Evolutionary conservation across 768 basidiomycete species (phyloP), one percentile per base, ranked within the genome.

Genomic region (Mycena olivaceomarginata): DNA sequence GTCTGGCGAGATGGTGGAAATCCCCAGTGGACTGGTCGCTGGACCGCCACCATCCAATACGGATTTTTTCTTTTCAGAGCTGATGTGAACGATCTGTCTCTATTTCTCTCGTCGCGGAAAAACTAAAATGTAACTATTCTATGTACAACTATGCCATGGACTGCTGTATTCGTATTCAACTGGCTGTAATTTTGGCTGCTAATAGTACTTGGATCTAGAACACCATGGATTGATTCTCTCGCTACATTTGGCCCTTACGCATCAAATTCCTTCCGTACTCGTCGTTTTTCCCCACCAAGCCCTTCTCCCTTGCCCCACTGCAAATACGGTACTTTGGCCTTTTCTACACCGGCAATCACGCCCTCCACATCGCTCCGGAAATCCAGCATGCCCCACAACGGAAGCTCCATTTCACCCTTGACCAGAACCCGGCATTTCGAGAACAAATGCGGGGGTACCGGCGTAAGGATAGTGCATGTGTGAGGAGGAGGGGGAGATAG

Each of bases 381-480:
- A 83, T 98, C 97, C 66, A 98, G 86, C 93, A 97, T 92, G 0
- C 94, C 97, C 93, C 94, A 95, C 0, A 97, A 87, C 0, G 97
- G 97, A 0, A 98, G 85, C 83, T 98, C 97, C 81, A 97, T 87
- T 82, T 97, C 96, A 10, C 97, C 97, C 83, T 95, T 97, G 62
- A 98, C 92, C 4, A 98, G 81, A 20, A 92, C 86, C 5, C 91
- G 85, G 31, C 81, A 82, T 18, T 82, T 80, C 0, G 81, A 77
- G 3, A 98, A 88, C 0, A 88, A 56, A 0, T 81, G 69, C 0
- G 90, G 85, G 0, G 94, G 92, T 1, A 97, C 76, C 0, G 98
- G 96, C 0, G 97, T 97, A 46, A 98, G 86, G n/a, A 98, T 79
- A n/a, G 45, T 98, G 97, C 46, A 98, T 85, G 57, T 88, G 85